phyloP scores from a whole-genome alignment of 179 eudicot genomes.

The Gypsophila paniculata region DNA sequence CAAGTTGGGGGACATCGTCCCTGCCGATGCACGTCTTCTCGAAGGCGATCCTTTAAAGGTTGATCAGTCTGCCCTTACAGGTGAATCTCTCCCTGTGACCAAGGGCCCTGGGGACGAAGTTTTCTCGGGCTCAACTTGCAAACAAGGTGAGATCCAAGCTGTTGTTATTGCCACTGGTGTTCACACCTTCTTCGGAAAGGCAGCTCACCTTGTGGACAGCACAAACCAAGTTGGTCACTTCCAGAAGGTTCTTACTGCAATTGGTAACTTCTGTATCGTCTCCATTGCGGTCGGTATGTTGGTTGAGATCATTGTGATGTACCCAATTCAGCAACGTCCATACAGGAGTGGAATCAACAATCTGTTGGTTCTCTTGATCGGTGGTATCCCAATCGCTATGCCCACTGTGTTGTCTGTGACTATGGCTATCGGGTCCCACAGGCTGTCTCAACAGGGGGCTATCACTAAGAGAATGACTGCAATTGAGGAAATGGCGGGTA shows the following conservation, averaged over 20 bases:
- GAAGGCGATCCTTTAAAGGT: constrained; percentile 68
- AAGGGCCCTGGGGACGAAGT: constrained; percentile 57
- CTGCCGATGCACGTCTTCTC: constrained; percentile 70
- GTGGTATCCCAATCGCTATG: constrained; percentile 78
- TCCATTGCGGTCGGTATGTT: constrained; percentile 59
- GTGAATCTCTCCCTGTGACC: constrained; percentile 68
- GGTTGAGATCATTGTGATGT: constrained; percentile 59
- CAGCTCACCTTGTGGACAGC: constrained; percentile 71
- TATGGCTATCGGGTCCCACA: constrained; percentile 78
- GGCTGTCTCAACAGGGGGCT: constrained; percentile 68
- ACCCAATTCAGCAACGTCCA: constrained; percentile 50
- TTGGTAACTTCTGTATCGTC: constrained; percentile 65
- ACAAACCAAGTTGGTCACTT: constrained; percentile 74
- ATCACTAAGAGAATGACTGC: constrained; percentile 81
- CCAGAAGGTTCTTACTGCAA: constrained; percentile 62
- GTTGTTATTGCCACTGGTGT: constrained; percentile 73
- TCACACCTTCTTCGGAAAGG: constrained; percentile 73
- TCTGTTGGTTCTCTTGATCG: constrained; percentile 63
- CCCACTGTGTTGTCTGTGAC: constrained; percentile 74
- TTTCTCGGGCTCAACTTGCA: constrained; percentile 67
- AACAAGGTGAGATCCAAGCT: constrained; percentile 66
- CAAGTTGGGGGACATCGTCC: constrained; percentile 65
- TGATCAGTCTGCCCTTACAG: constrained; percentile 67
- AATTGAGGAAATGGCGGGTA: constrained; percentile 76
- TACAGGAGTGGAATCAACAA: constrained; percentile 60